phyloP scores from a whole-genome alignment of 768 basidiomycete species.

The Krasilnikovozyma curviuscula region DNA sequence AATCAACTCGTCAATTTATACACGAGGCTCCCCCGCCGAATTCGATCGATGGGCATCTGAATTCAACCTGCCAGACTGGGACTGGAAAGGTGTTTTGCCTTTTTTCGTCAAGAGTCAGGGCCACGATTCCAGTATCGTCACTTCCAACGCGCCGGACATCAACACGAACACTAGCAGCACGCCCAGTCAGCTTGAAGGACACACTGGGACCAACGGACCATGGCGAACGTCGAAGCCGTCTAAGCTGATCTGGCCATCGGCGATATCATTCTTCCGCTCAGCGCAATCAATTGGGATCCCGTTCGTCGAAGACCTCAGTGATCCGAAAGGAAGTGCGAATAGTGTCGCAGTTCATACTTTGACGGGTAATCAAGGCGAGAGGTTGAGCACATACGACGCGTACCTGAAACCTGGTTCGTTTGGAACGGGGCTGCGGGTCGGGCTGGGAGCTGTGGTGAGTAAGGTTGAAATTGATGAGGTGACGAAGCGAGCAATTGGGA shows the following conservation, averaged over 20 bases:
- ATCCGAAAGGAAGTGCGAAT: slow-evolving; percentile 1
- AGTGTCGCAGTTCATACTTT: slow-evolving; percentile 8
- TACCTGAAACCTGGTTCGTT: slow-evolving; percentile 1
- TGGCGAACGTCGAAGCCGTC: slow-evolving; percentile 7
- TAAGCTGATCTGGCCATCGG: slow-evolving; percentile 1
- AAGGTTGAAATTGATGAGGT: background rate
- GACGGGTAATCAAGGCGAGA: slow-evolving; percentile 8
- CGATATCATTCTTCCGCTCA: slow-evolving; percentile 1
- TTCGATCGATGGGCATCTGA: slow-evolving; percentile 6
- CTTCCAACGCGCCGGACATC: background rate
- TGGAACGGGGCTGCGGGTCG: slow-evolving; percentile 2
- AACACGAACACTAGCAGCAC: background rate
- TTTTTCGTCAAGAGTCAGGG: slow-evolving; percentile 5
- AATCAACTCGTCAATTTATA: slow-evolving; percentile 9
- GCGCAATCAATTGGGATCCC: slow-evolving; percentile 3
- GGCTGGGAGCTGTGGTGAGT: slow-evolving; percentile 5
- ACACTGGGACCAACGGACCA: slow-evolving; percentile 1
- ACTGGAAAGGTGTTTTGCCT: slow-evolving; percentile 1
- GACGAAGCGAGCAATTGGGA: background rate
- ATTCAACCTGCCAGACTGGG: slow-evolving; percentile 7
- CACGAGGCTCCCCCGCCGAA: slow-evolving; percentile 8
- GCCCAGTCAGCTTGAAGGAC: no score
- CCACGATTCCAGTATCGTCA: background rate
- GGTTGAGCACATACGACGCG: slow-evolving; percentile 3
- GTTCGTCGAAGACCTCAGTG: slow-evolving; percentile 5